These are phyloP conservation scores for Psilocybe sp. DNA, from an alignment of 768 basidiomycete species.

Conservation along the genomic window DNA sequence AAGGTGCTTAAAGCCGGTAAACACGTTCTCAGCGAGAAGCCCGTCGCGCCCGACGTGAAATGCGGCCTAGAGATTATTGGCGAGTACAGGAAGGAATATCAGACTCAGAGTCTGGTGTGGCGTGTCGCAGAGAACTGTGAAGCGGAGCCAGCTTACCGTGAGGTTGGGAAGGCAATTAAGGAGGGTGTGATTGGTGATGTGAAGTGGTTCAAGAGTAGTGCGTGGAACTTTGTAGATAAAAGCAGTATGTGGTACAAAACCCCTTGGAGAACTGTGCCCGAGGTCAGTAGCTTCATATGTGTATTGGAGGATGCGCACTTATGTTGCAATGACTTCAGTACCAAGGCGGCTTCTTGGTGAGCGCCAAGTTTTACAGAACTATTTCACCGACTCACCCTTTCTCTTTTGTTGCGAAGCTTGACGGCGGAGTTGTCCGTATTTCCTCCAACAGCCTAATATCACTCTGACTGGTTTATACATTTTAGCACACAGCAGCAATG, in stretches of 20 bases:
- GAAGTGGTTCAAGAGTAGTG: constrained; percentile 58
- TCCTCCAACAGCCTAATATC: background rate
- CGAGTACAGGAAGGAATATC: constrained; percentile 62
- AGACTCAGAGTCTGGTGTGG: constrained; percentile 71
- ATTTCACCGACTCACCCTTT: background rate
- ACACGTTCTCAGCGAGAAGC: constrained; percentile 89
- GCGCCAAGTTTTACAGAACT: constrained; percentile 20
- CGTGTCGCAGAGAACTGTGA: constrained; percentile 80
- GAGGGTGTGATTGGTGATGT: constrained; percentile 72
- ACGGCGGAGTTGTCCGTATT: constrained; percentile 68
- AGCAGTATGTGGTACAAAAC: constrained; percentile 78
- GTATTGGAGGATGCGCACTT: constrained; percentile 2
- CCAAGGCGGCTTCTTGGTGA: constrained; percentile 80
- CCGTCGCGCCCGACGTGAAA: constrained; percentile 70
- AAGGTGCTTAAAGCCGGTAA: constrained; percentile 73
- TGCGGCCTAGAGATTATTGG: constrained; percentile 62
- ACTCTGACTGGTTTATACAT: background rate
- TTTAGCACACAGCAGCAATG: constrained; percentile 64
- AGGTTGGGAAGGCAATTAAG: constrained; percentile 45
- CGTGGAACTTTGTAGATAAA: constrained; percentile 52
- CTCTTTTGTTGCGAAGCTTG: constrained; percentile 43
- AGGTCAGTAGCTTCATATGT: constrained; percentile 42
- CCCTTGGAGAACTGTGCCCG: constrained; percentile 79
- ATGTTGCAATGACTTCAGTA: constrained; percentile 45
- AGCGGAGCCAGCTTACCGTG: constrained; percentile 55